phyloP scores from a whole-genome alignment of 345 rosid species.

The Salix suchowensis region DNA sequence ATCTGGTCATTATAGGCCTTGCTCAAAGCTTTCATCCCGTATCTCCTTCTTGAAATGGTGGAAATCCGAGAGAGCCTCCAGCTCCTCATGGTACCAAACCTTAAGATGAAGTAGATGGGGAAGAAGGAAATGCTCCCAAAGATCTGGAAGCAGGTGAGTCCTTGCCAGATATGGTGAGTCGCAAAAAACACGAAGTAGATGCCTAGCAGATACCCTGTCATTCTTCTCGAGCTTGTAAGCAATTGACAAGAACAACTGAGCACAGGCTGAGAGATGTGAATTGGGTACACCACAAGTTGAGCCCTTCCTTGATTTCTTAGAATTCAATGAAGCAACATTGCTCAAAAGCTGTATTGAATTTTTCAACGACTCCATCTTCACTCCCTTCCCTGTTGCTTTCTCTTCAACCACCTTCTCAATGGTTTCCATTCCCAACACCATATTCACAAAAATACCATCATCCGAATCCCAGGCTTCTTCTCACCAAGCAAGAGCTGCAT shows the following conservation, averaged over 20 bases:
- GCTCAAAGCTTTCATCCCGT: conserved; percentile 30
- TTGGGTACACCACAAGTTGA: conserved; percentile 48
- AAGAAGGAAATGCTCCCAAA: conserved; percentile 64
- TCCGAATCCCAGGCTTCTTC: conserved; percentile 25
- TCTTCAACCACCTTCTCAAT: conserved; percentile 37
- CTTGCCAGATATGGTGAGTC: conserved; percentile 53
- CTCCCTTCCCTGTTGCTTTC: conserved; percentile 19
- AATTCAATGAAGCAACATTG: conserved; percentile 45
- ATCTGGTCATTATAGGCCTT: conserved; percentile 41
- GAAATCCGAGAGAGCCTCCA: conserved; percentile 30
- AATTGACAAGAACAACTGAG: conserved; percentile 52
- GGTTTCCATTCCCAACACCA: conserved; percentile 41
- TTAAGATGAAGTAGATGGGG: conserved; percentile 68
- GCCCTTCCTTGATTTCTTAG: conserved; percentile 25
- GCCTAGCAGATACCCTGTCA: conserved; percentile 39
- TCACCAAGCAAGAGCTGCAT: conserved; percentile 31
- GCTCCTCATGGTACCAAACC: conserved; percentile 54
- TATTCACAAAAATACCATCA: conserved; percentile 21
- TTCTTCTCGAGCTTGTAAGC: conserved; percentile 57
- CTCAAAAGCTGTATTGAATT: conserved; percentile 36
- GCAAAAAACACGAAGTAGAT: conserved; percentile 53
- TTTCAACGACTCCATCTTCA: conserved; percentile 22
- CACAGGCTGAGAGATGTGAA: conserved; percentile 53
- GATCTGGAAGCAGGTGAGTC: conserved; percentile 57
- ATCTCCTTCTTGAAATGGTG: conserved; percentile 25